These are phyloP conservation scores for Podospora comata DNA, from an alignment of 495 filamentous ascomycete genomes.

Conservation along the genomic window DNA sequence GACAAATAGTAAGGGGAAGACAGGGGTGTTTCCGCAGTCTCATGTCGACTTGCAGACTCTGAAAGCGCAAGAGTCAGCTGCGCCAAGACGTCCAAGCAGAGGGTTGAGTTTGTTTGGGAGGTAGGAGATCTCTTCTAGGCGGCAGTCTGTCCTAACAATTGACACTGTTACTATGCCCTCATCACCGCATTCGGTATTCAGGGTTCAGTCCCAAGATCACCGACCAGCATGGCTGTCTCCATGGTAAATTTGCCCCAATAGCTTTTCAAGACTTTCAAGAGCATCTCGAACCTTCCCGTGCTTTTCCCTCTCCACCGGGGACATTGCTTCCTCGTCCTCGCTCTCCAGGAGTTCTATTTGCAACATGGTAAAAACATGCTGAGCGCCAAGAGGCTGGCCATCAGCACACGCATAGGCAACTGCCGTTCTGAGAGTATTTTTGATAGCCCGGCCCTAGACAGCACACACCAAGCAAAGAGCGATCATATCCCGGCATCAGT, in stretches of 20 bases:
- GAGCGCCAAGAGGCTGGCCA: neutral
- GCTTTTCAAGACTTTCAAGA: too few species aligned
- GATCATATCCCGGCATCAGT: neutral
- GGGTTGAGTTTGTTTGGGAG: slow-evolving; percentile 11
- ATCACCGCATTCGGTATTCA: too few species aligned
- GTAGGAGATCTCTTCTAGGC: neutral
- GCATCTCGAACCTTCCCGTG: too few species aligned
- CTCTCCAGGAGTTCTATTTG: neutral
- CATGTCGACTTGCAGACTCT: slow-evolving; percentile 18
- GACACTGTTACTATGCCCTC: too few species aligned
- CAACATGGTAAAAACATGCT: neutral
- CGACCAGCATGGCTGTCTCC: too few species aligned
- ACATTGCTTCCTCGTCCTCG: neutral
- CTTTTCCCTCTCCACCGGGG: too few species aligned
- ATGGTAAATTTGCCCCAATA: too few species aligned
- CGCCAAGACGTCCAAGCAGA: neutral
- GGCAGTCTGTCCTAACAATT: too few species aligned
- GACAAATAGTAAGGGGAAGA: slow-evolving; percentile 42
- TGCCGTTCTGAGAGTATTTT: neutral
- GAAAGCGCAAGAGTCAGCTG: neutral
- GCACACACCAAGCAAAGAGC: too few species aligned
- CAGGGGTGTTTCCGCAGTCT: slow-evolving; percentile 39
- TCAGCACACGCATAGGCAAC: neutral
- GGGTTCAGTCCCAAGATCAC: too few species aligned
- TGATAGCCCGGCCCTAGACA: neutral